These are phyloP conservation scores for Chamaecrista fasciculata DNA, from an alignment of 306 rosid genomes.

Conservation along the genomic window DNA sequence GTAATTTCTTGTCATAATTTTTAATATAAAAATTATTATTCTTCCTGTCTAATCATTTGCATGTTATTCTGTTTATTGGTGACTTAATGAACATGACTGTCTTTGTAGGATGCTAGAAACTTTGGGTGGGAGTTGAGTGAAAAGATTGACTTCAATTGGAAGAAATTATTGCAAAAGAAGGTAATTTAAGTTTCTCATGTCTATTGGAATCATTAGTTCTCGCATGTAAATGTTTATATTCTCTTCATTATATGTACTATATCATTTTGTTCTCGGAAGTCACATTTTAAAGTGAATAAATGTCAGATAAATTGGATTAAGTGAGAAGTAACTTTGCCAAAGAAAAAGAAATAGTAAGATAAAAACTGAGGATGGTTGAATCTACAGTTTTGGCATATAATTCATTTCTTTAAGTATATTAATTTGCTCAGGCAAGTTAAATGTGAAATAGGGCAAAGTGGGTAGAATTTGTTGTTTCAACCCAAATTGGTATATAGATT, in stretches of 20 bases:
- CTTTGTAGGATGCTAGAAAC: slow-evolving; percentile 75
- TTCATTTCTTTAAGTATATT: background rate
- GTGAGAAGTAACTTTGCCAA: background rate
- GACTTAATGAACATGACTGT: slow-evolving; percentile 11
- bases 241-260: background rate
- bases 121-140: slow-evolving; percentile 93
- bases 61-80: background rate
- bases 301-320: background rate
- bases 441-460: background rate
- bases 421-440: background rate
- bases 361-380: background rate
- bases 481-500: background rate
- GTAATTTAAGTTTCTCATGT: slow-evolving; percentile 35
- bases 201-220: background rate
- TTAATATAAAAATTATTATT: background rate
- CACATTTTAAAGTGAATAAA: background rate
- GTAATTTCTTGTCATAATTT: background rate
- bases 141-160: slow-evolving; percentile 88
- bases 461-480: background rate
- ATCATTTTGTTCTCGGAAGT: background rate
- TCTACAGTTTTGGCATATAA: background rate
- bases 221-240: slow-evolving; percentile 3
- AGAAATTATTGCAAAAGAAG: slow-evolving; percentile 91
- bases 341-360: background rate
- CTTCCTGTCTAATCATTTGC: slow-evolving; percentile 14